Evolutionary conservation across 2,329 filamentous ascomycete species (phyloP), one percentile per base, ranked within the genome.

Genomic region (Phaeosphaeria sp.): DNA sequence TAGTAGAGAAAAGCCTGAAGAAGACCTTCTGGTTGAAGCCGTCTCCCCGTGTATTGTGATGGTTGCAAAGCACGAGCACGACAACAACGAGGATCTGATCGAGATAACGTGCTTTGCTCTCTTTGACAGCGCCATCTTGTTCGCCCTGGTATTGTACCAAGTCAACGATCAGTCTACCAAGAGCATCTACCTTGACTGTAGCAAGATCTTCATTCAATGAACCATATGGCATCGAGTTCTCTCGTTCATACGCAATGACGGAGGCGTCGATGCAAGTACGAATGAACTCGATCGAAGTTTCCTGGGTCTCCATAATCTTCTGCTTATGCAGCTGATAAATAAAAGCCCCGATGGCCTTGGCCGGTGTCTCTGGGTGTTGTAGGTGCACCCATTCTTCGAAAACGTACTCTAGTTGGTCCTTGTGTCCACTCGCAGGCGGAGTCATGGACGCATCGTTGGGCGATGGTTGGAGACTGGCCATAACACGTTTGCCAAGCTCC

Each of bases 301-400:
- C 90, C 62, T 88, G 87, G 66, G 83, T 87, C 52, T 86, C 86
- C 71, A 98, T 86, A 18, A 95, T 82, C 60, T 90, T 86, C 63
- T 86, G 86, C 55, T 88, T 84, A 68, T 94, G 90, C 71, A 98
- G 82, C 76, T 98, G 94, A 68, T 90, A 88, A 46, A 97, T 86
- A 77, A 98, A 98, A 1, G 91, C 86, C 6, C 85, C 81, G 53
- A 88, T 83, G 0, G 89, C 86, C 71, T 90, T 90, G 60, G 92
- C 90, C 3, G 89, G 88, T 3, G 89, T 87, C 65, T 89, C 87
- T n/a, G 88, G 85, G 67, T 92, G 91, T 49, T 90, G 90, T 7
- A 97, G 85, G 58, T 90, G 88, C 25, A 94, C 86, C 95, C 95
- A 99, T 79, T 99, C 95, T 44, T 94, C 93, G 71, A 99, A 97